Evolutionary conservation across 768 basidiomycete genomes (phyloP).

Genomic region (Kwoniella pini): DNA sequence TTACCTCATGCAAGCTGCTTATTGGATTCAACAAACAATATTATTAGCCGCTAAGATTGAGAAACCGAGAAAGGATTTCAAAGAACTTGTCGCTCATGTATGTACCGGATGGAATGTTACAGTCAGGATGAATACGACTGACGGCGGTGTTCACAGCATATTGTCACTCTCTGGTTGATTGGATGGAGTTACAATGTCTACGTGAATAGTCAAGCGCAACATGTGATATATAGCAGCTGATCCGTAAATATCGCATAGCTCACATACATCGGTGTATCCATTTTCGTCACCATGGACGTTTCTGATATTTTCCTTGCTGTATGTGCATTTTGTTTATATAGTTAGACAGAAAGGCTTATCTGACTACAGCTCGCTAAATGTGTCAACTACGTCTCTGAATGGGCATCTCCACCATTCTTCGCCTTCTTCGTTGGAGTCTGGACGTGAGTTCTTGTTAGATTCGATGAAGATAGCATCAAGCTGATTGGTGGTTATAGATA

Average conservation of each 20-base stretch:
- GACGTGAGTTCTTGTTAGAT: conserved; percentile 64
- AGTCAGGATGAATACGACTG: too few relatives aligned
- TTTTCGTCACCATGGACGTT: conserved; percentile 96
- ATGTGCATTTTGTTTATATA: conserved; percentile 50
- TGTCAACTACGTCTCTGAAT: conserved; percentile 74
- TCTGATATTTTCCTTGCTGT: conserved; percentile 87
- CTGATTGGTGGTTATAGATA: conserved; percentile 61
- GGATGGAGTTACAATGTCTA: conserved; percentile 63
- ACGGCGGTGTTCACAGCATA: too few relatives aligned
- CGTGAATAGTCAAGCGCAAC: conserved; percentile 54
- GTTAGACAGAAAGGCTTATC: not conserved
- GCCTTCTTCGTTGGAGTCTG: conserved; percentile 69
- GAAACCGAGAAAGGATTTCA: conserved; percentile 90
- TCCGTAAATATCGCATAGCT: conserved; percentile 49
- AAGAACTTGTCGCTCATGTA: conserved; percentile 77
- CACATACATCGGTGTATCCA: conserved; percentile 83
- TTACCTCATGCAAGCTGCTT: conserved; percentile 88
- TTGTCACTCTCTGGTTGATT: conserved; percentile 92
- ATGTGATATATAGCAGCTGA: conserved; percentile 40
- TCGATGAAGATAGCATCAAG: not conserved
- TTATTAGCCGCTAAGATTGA: conserved; percentile 79
- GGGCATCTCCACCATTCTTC: conserved; percentile 66
- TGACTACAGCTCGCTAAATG: conserved; percentile 82
- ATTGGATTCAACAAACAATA: conserved; percentile 92
- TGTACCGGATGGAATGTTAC: too few relatives aligned